Evolutionary conservation across 164 flowering plant species (phyloP).

Genomic region (Vitis vinifera): DNA sequence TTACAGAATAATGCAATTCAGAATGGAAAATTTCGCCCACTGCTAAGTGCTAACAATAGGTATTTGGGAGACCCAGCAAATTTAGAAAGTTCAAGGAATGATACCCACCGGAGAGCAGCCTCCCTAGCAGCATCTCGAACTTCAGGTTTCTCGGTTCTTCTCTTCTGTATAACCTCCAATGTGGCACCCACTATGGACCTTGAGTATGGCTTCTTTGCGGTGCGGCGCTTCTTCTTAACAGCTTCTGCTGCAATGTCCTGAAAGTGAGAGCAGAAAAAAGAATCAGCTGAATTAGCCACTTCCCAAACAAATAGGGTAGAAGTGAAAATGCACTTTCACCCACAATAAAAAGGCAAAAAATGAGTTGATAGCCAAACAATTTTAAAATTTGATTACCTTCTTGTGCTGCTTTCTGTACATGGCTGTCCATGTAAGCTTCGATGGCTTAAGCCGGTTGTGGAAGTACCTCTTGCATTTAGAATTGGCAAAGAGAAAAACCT

Average conservation of each 20-base stretch:
- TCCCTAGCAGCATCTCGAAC: constrained; percentile 39
- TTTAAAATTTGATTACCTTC: constrained; percentile 17
- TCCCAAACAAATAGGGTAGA: neutral
- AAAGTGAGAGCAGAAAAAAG: neutral
- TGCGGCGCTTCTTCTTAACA: constrained; percentile 30
- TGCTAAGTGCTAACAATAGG: no score
- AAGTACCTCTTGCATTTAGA: constrained; percentile 42
- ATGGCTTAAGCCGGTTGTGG: constrained; percentile 37
- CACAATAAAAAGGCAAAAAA: neutral
- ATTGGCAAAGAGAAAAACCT: constrained; percentile 40
- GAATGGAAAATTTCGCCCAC: neutral
- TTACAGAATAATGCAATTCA: neutral
- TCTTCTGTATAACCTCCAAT: constrained; percentile 36
- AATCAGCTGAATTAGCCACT: neutral
- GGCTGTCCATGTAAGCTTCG: constrained; percentile 36
- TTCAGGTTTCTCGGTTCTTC: constrained; percentile 30
- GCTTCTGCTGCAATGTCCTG: constrained; percentile 32
- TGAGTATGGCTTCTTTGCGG: constrained; percentile 37
- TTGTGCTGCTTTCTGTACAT: constrained; percentile 36
- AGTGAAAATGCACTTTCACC: neutral
- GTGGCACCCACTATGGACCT: constrained; percentile 41
- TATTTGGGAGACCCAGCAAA: neutral
- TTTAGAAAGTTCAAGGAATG: neutral
- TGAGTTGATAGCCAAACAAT: neutral
- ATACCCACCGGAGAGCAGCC: constrained; percentile 30